These are phyloP conservation scores for Ganoderma leucocontextum DNA, from an alignment of 1,284 basidiomycete genomes.

Conservation along the genomic window DNA sequence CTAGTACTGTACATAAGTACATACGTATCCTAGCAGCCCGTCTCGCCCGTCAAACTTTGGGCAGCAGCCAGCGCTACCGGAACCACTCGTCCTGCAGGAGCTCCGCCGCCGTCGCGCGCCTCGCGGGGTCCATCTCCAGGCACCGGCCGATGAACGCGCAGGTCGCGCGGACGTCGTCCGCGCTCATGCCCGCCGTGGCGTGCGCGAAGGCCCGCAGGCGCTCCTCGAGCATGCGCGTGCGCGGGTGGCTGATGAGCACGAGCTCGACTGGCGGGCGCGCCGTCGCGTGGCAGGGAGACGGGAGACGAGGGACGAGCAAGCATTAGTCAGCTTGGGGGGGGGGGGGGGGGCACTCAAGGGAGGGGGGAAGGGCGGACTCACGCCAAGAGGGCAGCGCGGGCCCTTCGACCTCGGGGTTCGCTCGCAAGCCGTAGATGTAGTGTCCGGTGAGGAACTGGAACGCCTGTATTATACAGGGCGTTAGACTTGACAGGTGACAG, in stretches of 20 bases:
- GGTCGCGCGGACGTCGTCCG: conserved; percentile 11
- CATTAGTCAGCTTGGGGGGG: neutral
- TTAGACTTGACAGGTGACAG: neutral
- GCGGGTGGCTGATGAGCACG: neutral
- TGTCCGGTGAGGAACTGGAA: conserved; percentile 24
- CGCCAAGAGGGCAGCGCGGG: neutral
- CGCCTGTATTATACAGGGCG: conserved; percentile 9
- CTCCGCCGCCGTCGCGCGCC: conserved; percentile 18
- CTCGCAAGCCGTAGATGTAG: neutral
- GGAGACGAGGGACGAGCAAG: too few relatives aligned
- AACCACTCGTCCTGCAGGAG: conserved; percentile 24
- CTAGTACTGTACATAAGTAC: too few relatives aligned
- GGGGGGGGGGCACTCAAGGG: neutral
- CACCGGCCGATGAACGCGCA: conserved; percentile 26
- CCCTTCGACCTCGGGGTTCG: too few relatives aligned
- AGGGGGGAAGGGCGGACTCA: neutral
- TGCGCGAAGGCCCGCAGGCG: conserved; percentile 9
- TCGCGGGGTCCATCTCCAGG: conserved; percentile 19
- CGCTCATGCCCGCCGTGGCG: conserved; percentile 6
- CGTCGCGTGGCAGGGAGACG: too few relatives aligned
- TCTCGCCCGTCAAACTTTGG: too few relatives aligned
- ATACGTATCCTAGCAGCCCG: too few relatives aligned
- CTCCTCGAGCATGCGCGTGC: conserved; percentile 9
- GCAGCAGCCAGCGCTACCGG: too few relatives aligned
- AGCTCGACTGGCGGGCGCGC: neutral